Evolutionary conservation across 169 alveolate genomes (phyloP).

Genomic region (Theileria sp.): DNA sequence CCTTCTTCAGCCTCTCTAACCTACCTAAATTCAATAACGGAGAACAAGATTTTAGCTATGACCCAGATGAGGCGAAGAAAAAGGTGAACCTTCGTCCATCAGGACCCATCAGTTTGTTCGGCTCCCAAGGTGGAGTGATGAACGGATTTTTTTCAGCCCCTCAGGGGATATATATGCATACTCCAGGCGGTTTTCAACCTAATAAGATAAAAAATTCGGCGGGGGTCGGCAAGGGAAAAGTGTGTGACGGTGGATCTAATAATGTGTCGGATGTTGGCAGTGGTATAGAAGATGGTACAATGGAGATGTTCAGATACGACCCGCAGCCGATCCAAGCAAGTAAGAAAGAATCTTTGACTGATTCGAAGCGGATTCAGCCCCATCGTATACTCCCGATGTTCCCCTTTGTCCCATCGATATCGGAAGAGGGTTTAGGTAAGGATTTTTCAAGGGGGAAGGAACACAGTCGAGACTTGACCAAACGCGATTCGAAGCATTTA

Average conservation of each 20-base stretch:
- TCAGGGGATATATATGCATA: conserved; percentile 4
- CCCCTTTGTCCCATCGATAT: conserved; percentile 31
- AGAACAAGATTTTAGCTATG: background rate
- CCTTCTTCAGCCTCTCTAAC: background rate
- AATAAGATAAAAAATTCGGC: background rate
- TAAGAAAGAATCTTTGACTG: conserved; percentile 26
- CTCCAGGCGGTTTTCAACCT: background rate
- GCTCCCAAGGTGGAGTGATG: conserved; percentile 21
- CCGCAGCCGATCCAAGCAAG: conserved; percentile 56
- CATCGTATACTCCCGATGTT: conserved; percentile 34
- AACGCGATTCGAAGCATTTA: background rate
- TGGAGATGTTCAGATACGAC: conserved; percentile 29
- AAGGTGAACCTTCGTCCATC: background rate
- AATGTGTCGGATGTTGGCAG: conserved; percentile 10
- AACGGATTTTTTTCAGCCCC: conserved; percentile 28
- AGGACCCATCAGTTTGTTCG: background rate
- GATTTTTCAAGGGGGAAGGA: conserved; percentile 15
- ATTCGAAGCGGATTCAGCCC: conserved; percentile 18
- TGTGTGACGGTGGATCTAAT: background rate
- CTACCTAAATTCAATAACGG: background rate
- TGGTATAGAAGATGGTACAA: conserved; percentile 13
- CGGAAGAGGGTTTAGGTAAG: conserved; percentile 41
- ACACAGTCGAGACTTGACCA: background rate
- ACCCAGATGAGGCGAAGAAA: background rate
- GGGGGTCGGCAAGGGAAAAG: background rate